Percentiles rank a stretch among this genome's conserved stretches.
Conservation (phyloP, 129 eudicot species). For the Scalesia atractyloides region DNA sequence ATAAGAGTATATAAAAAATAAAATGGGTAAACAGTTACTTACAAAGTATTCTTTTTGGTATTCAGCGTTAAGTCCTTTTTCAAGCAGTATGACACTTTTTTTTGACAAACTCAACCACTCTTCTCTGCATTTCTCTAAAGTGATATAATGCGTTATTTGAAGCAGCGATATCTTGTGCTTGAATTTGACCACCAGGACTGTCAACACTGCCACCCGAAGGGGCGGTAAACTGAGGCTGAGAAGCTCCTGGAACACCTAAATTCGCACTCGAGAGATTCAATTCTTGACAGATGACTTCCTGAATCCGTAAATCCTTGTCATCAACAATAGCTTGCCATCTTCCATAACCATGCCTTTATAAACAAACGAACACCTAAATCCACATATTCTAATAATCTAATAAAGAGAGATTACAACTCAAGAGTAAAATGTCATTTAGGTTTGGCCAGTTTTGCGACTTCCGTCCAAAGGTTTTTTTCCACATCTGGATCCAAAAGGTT, state of each 20-base stretch:
- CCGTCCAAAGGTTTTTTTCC: too few relatives aligned
- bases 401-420: too few relatives aligned
- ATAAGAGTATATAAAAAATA: background rate
- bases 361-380: background rate
- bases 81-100: conserved; percentile 90
- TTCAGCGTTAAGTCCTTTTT: conserved; percentile 82
- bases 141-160: conserved; percentile 55
- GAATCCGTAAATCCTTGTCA: conserved; percentile 79
- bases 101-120: conserved; percentile 86
- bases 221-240: conserved; percentile 47
- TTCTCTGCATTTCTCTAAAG: conserved; percentile 94
- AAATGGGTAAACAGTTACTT: conserved; percentile 38
- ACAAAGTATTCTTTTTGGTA: conserved; percentile 67
- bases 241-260: conserved; percentile 51
- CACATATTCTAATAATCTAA: background rate
- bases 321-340: conserved; percentile 99
- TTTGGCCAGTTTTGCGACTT: too few relatives aligned
- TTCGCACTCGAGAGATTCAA: conserved; percentile 65
- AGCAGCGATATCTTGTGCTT: conserved; percentile 44
- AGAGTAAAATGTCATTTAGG: too few relatives aligned
- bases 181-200: conserved; percentile 54
- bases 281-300: conserved; percentile 81
- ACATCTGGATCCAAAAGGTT: too few relatives aligned
- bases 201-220: conserved; percentile 44
- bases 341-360: conserved; percentile 89